A percentile compares a stretch with the other conserved stretches of the same genome.
Evolutionary conservation across 768 basidiomycete species (phyloP).

Genomic region (Russula sp.): DNA sequence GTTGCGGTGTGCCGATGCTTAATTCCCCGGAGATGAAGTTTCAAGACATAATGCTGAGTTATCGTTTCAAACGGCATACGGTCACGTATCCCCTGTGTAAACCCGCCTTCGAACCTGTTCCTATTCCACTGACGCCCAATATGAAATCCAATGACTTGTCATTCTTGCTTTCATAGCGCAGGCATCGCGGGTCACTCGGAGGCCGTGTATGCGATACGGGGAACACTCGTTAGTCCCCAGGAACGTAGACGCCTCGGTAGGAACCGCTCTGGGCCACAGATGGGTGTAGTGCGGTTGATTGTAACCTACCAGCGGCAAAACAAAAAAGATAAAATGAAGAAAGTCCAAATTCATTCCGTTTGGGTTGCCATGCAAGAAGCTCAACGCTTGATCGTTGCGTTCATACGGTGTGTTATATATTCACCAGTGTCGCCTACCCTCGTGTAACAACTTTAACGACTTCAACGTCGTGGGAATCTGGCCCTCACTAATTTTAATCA

Average conservation of each 20-base stretch:
- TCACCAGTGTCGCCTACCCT: not conserved
- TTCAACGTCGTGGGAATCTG: not conserved
- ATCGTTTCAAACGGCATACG: not conserved
- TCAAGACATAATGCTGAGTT: not conserved
- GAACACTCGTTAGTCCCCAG: not conserved
- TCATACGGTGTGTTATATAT: not conserved
- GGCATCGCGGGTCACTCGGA: not conserved
- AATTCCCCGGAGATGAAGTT: not conserved
- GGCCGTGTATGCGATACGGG: not conserved
- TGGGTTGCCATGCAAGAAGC: not conserved
- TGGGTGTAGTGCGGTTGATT: not conserved
- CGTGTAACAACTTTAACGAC: not conserved
- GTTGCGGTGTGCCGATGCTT: not conserved
- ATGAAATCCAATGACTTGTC: not conserved
- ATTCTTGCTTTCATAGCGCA: not conserved
- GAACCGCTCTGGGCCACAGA: not conserved
- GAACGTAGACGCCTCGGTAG: not conserved
- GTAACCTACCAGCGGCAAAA: not conserved
- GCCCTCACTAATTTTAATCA: not conserved
- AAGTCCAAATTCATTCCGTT: not conserved
- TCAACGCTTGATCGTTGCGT: not conserved
- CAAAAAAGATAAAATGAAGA: not conserved
- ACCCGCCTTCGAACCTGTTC: not conserved
- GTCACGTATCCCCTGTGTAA: not conserved
- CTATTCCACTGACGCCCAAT: no score